Conservation (phyloP, 805 yeast species). For the Soucietia sequanensis region DNA sequence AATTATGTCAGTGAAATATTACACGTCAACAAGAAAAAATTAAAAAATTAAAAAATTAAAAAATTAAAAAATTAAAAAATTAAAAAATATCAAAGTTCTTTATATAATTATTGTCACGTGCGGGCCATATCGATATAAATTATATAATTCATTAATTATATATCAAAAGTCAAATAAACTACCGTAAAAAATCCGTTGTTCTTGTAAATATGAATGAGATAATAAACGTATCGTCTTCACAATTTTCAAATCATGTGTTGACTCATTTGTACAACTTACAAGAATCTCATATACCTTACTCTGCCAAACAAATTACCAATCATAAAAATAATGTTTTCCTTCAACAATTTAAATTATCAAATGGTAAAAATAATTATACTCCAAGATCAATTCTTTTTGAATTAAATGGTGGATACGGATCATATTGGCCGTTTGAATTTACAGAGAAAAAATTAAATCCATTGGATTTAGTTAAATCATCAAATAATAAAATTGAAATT, state of each 20-base stretch:
- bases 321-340: slow-evolving; percentile 40
- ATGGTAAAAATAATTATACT: slow-evolving; percentile 49
- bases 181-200: too few relatives aligned
- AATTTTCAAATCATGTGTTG: slow-evolving; percentile 67
- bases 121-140: too few relatives aligned
- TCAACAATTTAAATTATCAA: slow-evolving; percentile 13
- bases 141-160: too few relatives aligned
- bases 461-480: slow-evolving; percentile 1
- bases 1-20: too few relatives aligned
- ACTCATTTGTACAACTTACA: slow-evolving; percentile 83
- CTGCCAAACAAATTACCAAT: slow-evolving; percentile 41
- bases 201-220: slow-evolving; percentile 71
- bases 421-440: slow-evolving; percentile 56
- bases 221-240: slow-evolving; percentile 71
- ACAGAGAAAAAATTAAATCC: slow-evolving; percentile 14
- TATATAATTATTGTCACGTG: too few relatives aligned
- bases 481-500: slow-evolving; percentile 1
- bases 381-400: slow-evolving; percentile 89
- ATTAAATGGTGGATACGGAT: slow-evolving; percentile 71
- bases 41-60: too few relatives aligned
- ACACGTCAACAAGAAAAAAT: too few relatives aligned
- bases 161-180: too few relatives aligned
- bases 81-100: too few relatives aligned
- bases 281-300: slow-evolving; percentile 62
- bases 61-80: too few relatives aligned